A percentile compares a stretch with the other conserved stretches of the same genome.
Evolutionary conservation across 768 basidiomycete species (phyloP).

Genomic region (Pleurotus tuber-regium): DNA sequence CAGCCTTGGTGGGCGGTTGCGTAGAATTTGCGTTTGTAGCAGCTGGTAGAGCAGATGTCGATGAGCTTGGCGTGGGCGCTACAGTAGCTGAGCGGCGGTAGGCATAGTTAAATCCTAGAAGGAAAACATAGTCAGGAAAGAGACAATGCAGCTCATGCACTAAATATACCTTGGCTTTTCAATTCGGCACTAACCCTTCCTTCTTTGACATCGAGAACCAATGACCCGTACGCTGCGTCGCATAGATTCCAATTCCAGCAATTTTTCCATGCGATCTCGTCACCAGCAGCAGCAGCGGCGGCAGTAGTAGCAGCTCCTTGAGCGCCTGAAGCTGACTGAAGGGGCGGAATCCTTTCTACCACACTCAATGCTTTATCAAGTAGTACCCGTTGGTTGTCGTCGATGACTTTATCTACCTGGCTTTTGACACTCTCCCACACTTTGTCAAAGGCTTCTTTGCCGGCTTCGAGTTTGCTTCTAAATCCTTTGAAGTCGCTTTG

Average conservation of each 20-base stretch:
- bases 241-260: constrained; percentile 99
- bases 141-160: not conserved
- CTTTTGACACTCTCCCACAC: constrained; percentile 94
- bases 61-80: constrained; percentile 57
- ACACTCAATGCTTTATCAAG: constrained; percentile 89
- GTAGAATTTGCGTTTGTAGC: constrained; percentile 28
- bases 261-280: constrained; percentile 97
- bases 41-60: constrained; percentile 47
- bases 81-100: constrained; percentile 76
- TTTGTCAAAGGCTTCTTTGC: constrained; percentile 82
- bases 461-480: constrained; percentile 71
- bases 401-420: constrained; percentile 90
- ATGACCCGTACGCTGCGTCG: constrained; percentile 89
- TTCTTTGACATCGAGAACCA: constrained; percentile 88
- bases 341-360: constrained; percentile 72
- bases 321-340: constrained; percentile 42
- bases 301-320: constrained; percentile 46
- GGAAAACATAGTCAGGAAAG: constrained; percentile 1
- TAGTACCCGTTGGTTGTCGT: constrained; percentile 83
- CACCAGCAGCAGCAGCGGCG: constrained; percentile 54
- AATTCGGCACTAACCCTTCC: constrained; percentile 90
- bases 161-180: constrained; percentile 77
- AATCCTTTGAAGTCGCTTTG: constrained; percentile 88
- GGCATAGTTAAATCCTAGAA: constrained; percentile 90
- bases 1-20: constrained; percentile 32